These are phyloP conservation scores for Begonia loranthoides DNA, from an alignment of 306 rosid genomes.

Conservation along the genomic window DNA sequence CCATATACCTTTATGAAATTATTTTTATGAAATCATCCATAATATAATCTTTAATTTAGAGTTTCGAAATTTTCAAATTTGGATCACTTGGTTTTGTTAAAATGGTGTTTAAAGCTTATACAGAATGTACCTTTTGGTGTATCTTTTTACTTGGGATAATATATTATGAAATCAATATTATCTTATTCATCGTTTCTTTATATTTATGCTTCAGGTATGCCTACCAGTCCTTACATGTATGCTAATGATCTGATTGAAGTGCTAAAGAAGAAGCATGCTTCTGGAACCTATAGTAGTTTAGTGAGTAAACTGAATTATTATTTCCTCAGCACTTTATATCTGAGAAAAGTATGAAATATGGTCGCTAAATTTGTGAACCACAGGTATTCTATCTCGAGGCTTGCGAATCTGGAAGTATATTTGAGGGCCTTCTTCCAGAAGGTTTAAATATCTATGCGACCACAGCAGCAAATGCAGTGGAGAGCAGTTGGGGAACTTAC, in stretches of 20 bases:
- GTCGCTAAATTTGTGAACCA: constrained; percentile 3
- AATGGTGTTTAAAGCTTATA: background rate
- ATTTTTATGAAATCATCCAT: too few species aligned
- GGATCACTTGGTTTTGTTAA: background rate
- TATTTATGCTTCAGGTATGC: constrained; percentile 48
- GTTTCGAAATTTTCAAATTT: too few species aligned
- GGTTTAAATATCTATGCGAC: constrained; percentile 79
- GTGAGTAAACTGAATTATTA: constrained; percentile 24
- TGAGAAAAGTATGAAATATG: constrained; percentile 7
- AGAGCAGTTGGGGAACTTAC: constrained; percentile 95
- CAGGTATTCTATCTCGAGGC: constrained; percentile 96
- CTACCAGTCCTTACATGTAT: constrained; percentile 52
- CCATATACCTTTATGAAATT: too few species aligned
- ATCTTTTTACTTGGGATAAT: background rate
- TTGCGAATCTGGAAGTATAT: constrained; percentile 93
- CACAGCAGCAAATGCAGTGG: constrained; percentile 75
- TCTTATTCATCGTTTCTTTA: background rate
- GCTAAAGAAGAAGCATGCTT: constrained; percentile 63
- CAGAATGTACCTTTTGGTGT: too few species aligned
- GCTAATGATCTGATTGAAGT: constrained; percentile 55
- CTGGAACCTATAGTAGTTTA: constrained; percentile 66
- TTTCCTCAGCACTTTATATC: constrained; percentile 6
- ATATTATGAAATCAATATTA: background rate
- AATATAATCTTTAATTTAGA: too few species aligned
- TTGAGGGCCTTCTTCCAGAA: constrained; percentile 81